Percentiles rank a stretch among this genome's conserved stretches.
Conservation (phyloP, 2,329 filamentous ascomycete species). For the Aureobasidium subglaciale region DNA sequence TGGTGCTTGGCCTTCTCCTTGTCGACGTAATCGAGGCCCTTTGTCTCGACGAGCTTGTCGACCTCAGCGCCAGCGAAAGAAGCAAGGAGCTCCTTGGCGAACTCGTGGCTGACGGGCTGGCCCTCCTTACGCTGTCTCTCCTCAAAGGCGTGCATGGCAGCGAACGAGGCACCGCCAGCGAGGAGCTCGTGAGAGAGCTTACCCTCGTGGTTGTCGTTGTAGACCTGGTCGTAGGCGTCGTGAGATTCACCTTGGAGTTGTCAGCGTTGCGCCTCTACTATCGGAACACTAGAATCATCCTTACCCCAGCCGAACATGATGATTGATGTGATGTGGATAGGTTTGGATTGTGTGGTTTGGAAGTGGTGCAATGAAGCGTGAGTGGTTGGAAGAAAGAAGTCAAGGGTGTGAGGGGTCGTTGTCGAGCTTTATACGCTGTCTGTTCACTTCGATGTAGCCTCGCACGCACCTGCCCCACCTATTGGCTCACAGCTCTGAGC, state of each 20-base stretch:
- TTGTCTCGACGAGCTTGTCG: slow-evolving; percentile 62
- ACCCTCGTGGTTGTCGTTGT: slow-evolving; percentile 50
- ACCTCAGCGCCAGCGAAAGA: slow-evolving; percentile 67
- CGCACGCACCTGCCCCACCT: slow-evolving; percentile 5
- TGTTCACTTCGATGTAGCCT: too few species aligned
- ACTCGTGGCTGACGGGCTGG: slow-evolving; percentile 62
- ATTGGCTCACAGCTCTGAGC: slow-evolving; percentile 6
- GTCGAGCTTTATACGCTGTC: slow-evolving; percentile 8
- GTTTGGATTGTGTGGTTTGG: slow-evolving; percentile 7
- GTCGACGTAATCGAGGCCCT: slow-evolving; percentile 44
- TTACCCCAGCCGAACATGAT: slow-evolving; percentile 42
- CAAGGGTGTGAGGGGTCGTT: slow-evolving; percentile 33
- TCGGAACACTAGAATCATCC: background rate
- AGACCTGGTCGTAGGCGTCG: slow-evolving; percentile 49
- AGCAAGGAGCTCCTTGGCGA: slow-evolving; percentile 71
- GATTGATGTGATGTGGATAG: slow-evolving; percentile 15
- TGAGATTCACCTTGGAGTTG: slow-evolving; percentile 42
- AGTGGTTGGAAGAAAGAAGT: slow-evolving; percentile 28
- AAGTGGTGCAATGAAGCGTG: slow-evolving; percentile 8
- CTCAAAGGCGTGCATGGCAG: slow-evolving; percentile 73
- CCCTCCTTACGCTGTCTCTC: slow-evolving; percentile 64
- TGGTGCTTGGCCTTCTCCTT: slow-evolving; percentile 41
- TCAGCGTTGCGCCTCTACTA: background rate
- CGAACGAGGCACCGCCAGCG: slow-evolving; percentile 69
- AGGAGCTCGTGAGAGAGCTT: slow-evolving; percentile 66